phyloP scores from a whole-genome alignment of 2,329 filamentous ascomycete genomes.

The Diaporthe humulicola region DNA sequence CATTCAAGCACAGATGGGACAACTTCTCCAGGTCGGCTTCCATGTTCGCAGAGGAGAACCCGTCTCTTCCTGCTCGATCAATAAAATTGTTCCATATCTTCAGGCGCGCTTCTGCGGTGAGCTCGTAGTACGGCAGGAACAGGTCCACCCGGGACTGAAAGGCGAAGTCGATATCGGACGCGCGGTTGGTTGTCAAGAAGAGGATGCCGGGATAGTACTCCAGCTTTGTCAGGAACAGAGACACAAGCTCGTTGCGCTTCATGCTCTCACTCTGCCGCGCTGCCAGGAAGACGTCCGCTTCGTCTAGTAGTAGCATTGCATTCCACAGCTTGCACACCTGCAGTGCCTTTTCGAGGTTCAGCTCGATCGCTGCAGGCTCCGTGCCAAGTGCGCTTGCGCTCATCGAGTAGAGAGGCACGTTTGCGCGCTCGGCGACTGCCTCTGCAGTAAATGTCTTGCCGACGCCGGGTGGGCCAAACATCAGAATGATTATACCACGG shows the following conservation, averaged over 20 bases:
- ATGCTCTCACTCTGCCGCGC: conserved; percentile 49
- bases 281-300: conserved; percentile 58
- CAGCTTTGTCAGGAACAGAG: conserved; percentile 49
- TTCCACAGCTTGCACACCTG: conserved; percentile 56
- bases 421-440: conserved; percentile 52
- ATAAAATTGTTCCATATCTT: conserved; percentile 53
- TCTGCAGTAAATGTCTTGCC: conserved; percentile 30
- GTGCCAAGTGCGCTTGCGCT: conserved; percentile 56
- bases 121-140: conserved; percentile 49
- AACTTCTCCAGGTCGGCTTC: background rate
- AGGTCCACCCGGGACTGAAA: conserved; percentile 54
- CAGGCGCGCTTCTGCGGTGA: conserved; percentile 46
- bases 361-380: conserved; percentile 50
- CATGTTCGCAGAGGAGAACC: background rate
- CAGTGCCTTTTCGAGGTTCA: conserved; percentile 49
- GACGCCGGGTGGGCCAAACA: conserved; percentile 22
- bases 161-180: conserved; percentile 51
- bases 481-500: conserved; percentile 35
- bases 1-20: conserved; percentile 6
- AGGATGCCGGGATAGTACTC: conserved; percentile 55
- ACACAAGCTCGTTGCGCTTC: conserved; percentile 55
- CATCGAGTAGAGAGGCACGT: conserved; percentile 55
- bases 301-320: conserved; percentile 58
- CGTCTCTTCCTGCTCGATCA: background rate
- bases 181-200: conserved; percentile 54